These are phyloP conservation scores for Quercus mongolica DNA, from an alignment of 306 rosid genomes.

Conservation along the genomic window DNA sequence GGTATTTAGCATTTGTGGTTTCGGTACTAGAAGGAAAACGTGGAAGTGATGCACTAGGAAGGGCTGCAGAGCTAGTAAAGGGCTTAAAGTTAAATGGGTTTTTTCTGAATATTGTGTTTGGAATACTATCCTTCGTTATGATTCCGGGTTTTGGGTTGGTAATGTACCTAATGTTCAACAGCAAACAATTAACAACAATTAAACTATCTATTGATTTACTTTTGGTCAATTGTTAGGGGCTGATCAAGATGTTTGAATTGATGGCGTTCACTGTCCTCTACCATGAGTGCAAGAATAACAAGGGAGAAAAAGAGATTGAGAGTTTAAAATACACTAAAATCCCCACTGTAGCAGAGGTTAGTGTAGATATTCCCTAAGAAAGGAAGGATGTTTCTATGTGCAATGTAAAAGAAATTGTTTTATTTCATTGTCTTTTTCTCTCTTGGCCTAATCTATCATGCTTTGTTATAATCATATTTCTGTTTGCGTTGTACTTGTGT, in stretches of 20 bases:
- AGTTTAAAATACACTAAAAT: conserved; percentile 7
- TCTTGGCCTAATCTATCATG: too few relatives aligned
- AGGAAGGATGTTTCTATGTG: neutral
- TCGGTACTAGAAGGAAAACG: conserved; percentile 22
- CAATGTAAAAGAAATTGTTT: too few relatives aligned
- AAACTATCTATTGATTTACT: neutral
- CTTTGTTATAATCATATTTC: too few relatives aligned
- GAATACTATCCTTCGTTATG: neutral
- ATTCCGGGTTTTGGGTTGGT: neutral
- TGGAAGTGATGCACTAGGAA: conserved; percentile 29
- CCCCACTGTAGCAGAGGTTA: neutral
- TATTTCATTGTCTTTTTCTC: too few relatives aligned
- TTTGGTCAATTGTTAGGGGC: neutral
- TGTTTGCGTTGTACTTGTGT: too few relatives aligned
- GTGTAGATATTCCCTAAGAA: neutral
- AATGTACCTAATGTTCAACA: too few relatives aligned
- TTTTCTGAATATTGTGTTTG: conserved; percentile 17
- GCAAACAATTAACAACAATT: neutral
- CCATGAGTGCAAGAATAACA: conserved; percentile 27
- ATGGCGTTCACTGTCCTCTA: conserved; percentile 25
- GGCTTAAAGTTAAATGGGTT: conserved; percentile 18
- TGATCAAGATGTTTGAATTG: conserved; percentile 7
- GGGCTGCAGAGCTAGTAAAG: conserved; percentile 14
- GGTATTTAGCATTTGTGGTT: conserved; percentile 26
- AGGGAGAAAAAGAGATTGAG: conserved; percentile 29